Conservation (phyloP, 352 stramenopile species). For the Salisapilia sapeloensis region DNA sequence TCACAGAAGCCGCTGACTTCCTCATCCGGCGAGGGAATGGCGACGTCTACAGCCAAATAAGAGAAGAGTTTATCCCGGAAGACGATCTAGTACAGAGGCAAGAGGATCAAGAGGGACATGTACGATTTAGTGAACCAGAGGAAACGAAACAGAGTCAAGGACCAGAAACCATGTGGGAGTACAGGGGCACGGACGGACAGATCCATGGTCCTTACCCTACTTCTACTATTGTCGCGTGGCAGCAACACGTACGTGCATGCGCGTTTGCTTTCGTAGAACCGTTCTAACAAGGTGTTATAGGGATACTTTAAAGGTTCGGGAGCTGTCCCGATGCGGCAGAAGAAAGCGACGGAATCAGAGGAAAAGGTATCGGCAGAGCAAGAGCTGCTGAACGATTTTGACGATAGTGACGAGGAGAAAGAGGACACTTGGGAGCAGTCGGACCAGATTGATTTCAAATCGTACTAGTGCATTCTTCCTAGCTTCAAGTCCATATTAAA, state of each 20-base stretch:
- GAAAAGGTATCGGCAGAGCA: conserved; percentile 42
- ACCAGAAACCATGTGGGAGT: conserved; percentile 59
- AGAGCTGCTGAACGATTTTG: conserved; percentile 75
- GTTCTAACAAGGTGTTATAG: conserved; percentile 7
- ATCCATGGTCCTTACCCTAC: conserved; percentile 65
- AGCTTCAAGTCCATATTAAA: conserved; percentile 1
- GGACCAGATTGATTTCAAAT: conserved; percentile 54
- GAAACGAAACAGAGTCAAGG: conserved; percentile 3
- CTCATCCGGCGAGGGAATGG: conserved; percentile 59
- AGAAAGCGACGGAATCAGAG: conserved; percentile 4
- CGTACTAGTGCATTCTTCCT: conserved; percentile 13
- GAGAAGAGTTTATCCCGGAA: conserved; percentile 62
- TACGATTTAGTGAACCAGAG: conserved; percentile 7
- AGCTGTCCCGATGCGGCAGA: conserved; percentile 49
- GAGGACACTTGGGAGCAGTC: conserved; percentile 33
- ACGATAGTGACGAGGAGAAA: conserved; percentile 57
- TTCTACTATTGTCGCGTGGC: conserved; percentile 56
- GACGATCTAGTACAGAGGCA: conserved; percentile 32
- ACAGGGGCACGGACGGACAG: conserved; percentile 43
- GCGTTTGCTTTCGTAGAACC: neutral
- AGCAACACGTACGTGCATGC: conserved; percentile 27
- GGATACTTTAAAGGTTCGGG: conserved; percentile 64
- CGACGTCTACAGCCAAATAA: conserved; percentile 68
- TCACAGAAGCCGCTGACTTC: conserved; percentile 68
- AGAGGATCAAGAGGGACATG: too few relatives aligned